These are phyloP conservation scores for Penicillium desertorum DNA, from an alignment of 495 filamentous ascomycete genomes.

Conservation along the genomic window DNA sequence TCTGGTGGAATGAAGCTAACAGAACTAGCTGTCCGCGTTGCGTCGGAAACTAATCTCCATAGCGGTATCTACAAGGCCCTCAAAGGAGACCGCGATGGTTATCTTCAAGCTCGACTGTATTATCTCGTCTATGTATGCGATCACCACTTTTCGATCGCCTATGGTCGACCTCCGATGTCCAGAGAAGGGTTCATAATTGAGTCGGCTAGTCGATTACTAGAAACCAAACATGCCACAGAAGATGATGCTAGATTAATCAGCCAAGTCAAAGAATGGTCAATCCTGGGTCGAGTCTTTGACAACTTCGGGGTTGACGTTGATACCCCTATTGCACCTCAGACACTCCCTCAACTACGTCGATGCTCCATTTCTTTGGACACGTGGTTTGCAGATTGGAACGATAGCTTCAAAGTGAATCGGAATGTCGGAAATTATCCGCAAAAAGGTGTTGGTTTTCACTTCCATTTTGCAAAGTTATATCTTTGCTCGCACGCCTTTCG, in stretches of 20 bases:
- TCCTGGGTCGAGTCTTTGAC: conserved; percentile 35
- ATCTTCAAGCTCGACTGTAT: conserved; percentile 33
- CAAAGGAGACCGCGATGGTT: conserved; percentile 29
- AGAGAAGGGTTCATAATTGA: conserved; percentile 31
- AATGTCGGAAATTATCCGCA: conserved; percentile 33
- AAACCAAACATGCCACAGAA: conserved; percentile 31
- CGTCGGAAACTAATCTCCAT: conserved; percentile 34
- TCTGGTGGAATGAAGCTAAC: conserved; percentile 11
- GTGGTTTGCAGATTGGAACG: conserved; percentile 35
- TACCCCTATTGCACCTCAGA: conserved; percentile 22
- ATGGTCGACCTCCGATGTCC: conserved; percentile 39
- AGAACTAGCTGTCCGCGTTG: conserved; percentile 31
- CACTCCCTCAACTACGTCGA: conserved; percentile 29
- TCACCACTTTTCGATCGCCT: conserved; percentile 37
- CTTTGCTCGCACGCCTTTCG: conserved; percentile 40
- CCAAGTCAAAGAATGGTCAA: conserved; percentile 39
- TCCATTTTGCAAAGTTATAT: conserved; percentile 36
- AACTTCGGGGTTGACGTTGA: conserved; percentile 43
- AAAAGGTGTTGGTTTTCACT: conserved; percentile 35
- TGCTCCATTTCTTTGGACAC: conserved; percentile 33
- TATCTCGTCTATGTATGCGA: conserved; percentile 41
- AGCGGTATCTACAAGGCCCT: conserved; percentile 32
- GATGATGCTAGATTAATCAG: conserved; percentile 38
- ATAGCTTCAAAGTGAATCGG: conserved; percentile 25
- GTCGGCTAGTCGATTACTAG: conserved; percentile 24